phyloP scores from a whole-genome alignment of 345 rosid genomes.

The Eucalyptus caleyi region DNA sequence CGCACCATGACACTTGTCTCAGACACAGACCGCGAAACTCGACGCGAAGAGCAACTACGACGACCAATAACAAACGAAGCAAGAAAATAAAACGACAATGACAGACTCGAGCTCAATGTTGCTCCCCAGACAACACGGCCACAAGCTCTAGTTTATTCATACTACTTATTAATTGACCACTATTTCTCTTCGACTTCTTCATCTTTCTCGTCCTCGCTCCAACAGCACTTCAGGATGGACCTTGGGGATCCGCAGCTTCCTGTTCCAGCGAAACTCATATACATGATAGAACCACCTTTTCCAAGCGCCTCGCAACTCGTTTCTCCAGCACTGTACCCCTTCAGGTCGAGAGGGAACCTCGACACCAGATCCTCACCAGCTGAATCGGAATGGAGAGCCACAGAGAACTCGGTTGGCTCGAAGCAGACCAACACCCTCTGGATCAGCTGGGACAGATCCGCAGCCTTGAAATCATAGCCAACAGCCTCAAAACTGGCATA shows the following conservation, averaged over 20 bases:
- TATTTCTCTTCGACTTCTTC: conserved; percentile 12
- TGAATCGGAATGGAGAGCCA: conserved; percentile 44
- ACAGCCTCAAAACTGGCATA: conserved; percentile 89
- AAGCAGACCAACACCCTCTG: conserved; percentile 78
- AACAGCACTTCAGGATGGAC: conserved; percentile 37
- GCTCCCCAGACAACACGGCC: not conserved
- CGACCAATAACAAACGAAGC: not conserved
- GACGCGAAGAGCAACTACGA: not conserved
- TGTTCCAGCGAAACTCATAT: conserved; percentile 21
- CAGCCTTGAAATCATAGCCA: conserved; percentile 50
- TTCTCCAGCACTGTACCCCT: conserved; percentile 33
- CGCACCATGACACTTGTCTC: not conserved
- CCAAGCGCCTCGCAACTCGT: conserved; percentile 25
- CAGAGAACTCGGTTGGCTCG: conserved; percentile 60
- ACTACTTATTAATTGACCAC: not conserved
- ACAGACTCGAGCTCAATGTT: not conserved
- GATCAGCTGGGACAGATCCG: conserved; percentile 31
- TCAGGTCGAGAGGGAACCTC: conserved; percentile 20
- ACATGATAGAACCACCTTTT: conserved; percentile 26
- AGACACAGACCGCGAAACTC: not conserved
- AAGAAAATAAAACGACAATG: not conserved
- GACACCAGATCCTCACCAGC: conserved; percentile 2
- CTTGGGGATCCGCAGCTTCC: conserved; percentile 32
- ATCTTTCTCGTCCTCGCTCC: conserved; percentile 47
- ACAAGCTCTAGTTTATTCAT: not conserved